These are phyloP conservation scores for Apiosordaria backusii DNA, from an alignment of 495 filamentous ascomycete genomes.

Conservation along the genomic window DNA sequence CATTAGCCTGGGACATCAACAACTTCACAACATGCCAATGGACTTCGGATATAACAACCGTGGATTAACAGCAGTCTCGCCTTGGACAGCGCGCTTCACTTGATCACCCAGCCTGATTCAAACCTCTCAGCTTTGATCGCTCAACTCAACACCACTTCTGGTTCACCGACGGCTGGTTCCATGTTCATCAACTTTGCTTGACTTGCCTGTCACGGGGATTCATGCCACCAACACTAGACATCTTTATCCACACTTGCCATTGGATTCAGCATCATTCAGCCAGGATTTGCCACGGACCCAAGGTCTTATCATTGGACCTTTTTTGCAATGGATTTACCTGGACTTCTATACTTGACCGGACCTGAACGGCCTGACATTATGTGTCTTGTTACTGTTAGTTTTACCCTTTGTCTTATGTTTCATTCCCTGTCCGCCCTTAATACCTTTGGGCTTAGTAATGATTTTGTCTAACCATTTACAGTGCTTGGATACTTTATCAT, in stretches of 20 bases:
- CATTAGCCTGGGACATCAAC: not conserved
- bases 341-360: not conserved
- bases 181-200: not conserved
- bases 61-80: not conserved
- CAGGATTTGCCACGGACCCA: not conserved
- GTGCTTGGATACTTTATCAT: not conserved
- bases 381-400: not conserved
- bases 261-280: not conserved
- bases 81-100: not conserved
- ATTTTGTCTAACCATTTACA: not conserved
- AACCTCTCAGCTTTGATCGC: not conserved
- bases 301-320: not conserved
- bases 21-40: not conserved
- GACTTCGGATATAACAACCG: not conserved
- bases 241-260: not conserved
- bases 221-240: not conserved
- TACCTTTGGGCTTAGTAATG: not conserved
- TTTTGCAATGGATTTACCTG: not conserved
- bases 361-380: not conserved
- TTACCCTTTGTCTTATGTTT: not conserved
- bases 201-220: not conserved
- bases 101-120: not conserved
- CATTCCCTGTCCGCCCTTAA: not conserved
- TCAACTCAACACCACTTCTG: not conserved
- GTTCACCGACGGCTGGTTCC: not conserved